phyloP scores from a whole-genome alignment of 1,284 basidiomycete species.

The Puccinia coronata region DNA sequence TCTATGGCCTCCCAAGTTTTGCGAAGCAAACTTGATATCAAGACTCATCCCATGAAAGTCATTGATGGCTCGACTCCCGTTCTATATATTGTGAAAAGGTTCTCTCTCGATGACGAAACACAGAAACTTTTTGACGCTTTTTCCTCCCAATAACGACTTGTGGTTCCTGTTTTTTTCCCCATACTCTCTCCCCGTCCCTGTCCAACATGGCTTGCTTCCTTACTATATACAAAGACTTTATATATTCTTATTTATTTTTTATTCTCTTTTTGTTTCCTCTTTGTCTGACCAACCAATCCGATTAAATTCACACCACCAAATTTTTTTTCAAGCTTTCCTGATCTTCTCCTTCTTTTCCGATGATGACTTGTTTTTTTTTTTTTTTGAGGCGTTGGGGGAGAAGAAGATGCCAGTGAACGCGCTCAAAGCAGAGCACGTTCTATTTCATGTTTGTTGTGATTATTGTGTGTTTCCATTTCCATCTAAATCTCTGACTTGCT shows the following conservation, averaged over 20 bases:
- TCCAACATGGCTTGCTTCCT: neutral
- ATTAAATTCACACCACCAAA: constrained; percentile 15
- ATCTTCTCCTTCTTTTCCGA: neutral
- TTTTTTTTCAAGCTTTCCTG: neutral
- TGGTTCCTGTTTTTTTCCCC: neutral
- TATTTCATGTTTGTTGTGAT: too few species aligned
- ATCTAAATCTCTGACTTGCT: too few species aligned
- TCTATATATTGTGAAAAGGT: constrained; percentile 10
- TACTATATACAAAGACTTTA: constrained; percentile 39
- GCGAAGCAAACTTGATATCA: neutral
- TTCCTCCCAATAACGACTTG: neutral
- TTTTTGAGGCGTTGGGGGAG: too few species aligned
- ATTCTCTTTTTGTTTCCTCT: neutral
- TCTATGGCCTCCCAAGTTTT: neutral
- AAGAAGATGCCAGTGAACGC: too few species aligned
- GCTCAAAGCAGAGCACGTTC: too few species aligned
- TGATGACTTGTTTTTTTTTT: neutral
- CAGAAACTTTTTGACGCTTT: neutral
- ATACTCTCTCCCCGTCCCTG: neutral
- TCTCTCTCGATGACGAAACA: neutral
- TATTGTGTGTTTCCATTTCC: too few species aligned
- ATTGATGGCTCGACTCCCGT: neutral
- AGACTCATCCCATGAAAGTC: constrained; percentile 60
- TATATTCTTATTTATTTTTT: constrained; percentile 38
- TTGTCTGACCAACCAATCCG: neutral